Evolutionary conservation across 164 flowering plant species (phyloP).

Genomic region (Nymphaea thermarum): DNA sequence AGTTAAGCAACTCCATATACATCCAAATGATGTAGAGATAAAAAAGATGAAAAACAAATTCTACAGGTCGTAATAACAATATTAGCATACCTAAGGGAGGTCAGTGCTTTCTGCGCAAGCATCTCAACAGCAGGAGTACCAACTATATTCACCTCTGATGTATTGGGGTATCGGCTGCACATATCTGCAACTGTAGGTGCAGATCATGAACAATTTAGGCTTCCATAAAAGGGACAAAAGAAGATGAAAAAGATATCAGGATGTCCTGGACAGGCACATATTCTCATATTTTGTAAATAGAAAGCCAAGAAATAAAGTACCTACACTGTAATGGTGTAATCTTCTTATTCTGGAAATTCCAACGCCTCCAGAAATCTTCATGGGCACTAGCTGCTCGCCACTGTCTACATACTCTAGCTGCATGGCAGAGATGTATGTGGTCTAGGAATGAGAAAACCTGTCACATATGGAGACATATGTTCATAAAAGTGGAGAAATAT

Average conservation of each 20-base stretch:
- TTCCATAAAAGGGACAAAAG: neutral
- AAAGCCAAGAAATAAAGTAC: conserved; percentile 8
- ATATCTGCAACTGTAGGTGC: conserved; percentile 70
- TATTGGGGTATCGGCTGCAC: conserved; percentile 81
- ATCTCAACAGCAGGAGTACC: conserved; percentile 47
- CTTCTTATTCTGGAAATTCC: conserved; percentile 65
- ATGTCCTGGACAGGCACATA: neutral
- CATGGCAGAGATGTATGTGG: conserved; percentile 64
- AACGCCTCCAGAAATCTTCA: conserved; percentile 91
- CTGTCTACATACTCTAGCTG: conserved; percentile 88
- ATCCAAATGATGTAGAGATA: neutral
- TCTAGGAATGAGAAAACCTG: conserved; percentile 96
- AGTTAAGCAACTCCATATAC: conserved; percentile 5
- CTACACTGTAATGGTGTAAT: conserved; percentile 65
- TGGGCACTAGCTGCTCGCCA: conserved; percentile 92
- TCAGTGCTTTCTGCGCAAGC: conserved; percentile 55
- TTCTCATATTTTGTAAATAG: neutral
- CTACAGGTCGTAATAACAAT: neutral
- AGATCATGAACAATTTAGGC: neutral
- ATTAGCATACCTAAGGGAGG: conserved; percentile 46
- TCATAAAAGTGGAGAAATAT: neutral
- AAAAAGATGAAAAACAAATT: neutral
- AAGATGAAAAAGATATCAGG: neutral
- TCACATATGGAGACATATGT: neutral
- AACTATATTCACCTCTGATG: conserved; percentile 57